Conservation (phyloP, 164 flowering plant genomes). For the Liriodendron chinense region DNA sequence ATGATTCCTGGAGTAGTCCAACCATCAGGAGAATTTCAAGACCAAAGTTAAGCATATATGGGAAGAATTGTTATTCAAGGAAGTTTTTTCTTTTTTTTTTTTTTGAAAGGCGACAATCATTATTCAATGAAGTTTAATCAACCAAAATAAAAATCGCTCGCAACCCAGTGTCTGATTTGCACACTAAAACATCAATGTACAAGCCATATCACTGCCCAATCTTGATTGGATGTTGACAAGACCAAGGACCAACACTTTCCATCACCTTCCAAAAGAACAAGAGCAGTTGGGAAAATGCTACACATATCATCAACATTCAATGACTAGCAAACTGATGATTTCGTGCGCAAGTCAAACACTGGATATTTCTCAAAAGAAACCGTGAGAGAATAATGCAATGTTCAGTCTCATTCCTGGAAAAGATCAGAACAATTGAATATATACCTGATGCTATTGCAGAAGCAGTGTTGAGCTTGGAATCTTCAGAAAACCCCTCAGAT, state of each 20-base stretch:
- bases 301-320: not conserved
- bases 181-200: not conserved
- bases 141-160: not conserved
- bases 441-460: conserved; percentile 83
- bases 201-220: not conserved
- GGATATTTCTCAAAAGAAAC: not conserved
- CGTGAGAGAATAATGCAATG: not conserved
- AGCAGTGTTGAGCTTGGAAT: conserved; percentile 56
- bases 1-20: conserved; percentile 53
- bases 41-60: not conserved
- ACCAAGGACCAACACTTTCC: not conserved
- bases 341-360: not conserved
- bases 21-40: conserved; percentile 3
- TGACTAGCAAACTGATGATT: not conserved
- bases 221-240: not conserved
- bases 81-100: not conserved
- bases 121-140: not conserved
- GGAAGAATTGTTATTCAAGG: not conserved
- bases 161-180: not conserved
- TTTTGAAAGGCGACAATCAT: not conserved
- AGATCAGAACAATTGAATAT: not conserved
- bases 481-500: conserved; percentile 49
- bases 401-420: not conserved
- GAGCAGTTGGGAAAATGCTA: not conserved
- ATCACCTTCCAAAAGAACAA: not conserved